phyloP scores from a whole-genome alignment of 2,329 filamentous ascomycete genomes.

The Camillea tinctor region DNA sequence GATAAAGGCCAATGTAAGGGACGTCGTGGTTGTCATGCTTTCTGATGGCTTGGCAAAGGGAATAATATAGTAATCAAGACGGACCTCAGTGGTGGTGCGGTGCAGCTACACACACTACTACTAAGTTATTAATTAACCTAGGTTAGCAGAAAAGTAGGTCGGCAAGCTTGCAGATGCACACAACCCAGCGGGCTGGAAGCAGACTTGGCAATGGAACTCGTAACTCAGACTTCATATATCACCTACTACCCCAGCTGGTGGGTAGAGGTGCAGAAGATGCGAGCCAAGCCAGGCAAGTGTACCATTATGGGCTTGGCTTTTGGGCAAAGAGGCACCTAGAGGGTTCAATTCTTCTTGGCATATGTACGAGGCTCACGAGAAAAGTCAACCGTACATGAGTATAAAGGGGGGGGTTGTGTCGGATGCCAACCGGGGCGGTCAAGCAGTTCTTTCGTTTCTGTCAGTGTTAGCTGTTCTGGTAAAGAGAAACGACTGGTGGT shows the following conservation, averaged over 20 bases:
- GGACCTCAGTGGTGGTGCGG: conserved; percentile 7
- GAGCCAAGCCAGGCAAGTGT: conserved; percentile 26
- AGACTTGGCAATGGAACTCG: conserved; percentile 30
- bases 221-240: conserved; percentile 19
- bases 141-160: neutral
- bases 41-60: conserved; percentile 18
- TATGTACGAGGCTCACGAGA: conserved; percentile 22
- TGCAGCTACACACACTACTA: conserved; percentile 9
- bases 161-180: conserved; percentile 15
- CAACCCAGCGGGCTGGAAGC: conserved; percentile 24
- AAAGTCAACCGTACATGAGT: conserved; percentile 3
- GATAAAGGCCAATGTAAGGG: neutral
- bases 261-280: conserved; percentile 18
- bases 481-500: neutral
- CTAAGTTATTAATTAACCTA: no score
- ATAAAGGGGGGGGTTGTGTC: conserved; percentile 15
- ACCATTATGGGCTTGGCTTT: conserved; percentile 20
- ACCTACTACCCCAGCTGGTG: conserved; percentile 13
- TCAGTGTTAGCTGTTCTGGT: neutral
- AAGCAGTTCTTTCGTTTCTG: no score
- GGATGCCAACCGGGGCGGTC: conserved; percentile 3
- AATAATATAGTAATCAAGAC: no score
- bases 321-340: conserved; percentile 9
- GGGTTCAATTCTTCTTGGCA: conserved; percentile 21
- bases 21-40: conserved; percentile 5